Conservation (phyloP, 192 early-diverging fungal genomes). For the Coemansia sp. region DNA sequence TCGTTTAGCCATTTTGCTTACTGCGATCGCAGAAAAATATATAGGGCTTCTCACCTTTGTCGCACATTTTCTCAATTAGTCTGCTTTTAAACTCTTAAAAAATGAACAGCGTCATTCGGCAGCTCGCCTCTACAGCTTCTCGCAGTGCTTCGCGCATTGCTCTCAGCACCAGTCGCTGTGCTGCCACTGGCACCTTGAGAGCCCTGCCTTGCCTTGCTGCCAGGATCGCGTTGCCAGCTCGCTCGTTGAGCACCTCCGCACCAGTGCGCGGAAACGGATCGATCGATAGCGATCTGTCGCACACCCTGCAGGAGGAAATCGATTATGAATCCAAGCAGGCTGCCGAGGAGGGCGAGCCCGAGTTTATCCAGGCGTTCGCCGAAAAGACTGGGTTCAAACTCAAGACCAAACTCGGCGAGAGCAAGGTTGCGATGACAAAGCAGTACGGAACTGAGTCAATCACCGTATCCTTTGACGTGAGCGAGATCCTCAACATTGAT, state of each 20-base stretch:
- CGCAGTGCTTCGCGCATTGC: conserved; percentile 2
- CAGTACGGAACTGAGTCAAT: conserved; percentile 92
- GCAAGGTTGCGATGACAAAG: conserved; percentile 78
- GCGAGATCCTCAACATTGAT: conserved; percentile 78
- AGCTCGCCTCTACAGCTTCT: conserved; percentile 18
- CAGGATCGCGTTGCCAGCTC: conserved; percentile 10
- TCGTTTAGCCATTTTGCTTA: background rate
- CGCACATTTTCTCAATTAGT: background rate
- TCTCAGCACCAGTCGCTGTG: conserved; percentile 5
- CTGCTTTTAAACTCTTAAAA: conserved; percentile 2
- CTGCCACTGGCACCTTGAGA: background rate
- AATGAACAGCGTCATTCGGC: conserved; percentile 34
- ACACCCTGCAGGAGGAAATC: conserved; percentile 74
- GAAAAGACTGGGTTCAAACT: conserved; percentile 70
- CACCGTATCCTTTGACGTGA: conserved; percentile 83
- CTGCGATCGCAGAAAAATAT: conserved; percentile 8
- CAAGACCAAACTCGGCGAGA: conserved; percentile 74
- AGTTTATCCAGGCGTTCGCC: conserved; percentile 76
- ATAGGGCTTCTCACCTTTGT: background rate
- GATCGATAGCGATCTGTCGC: conserved; percentile 70
- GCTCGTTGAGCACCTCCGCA: conserved; percentile 40
- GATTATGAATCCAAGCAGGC: conserved; percentile 69
- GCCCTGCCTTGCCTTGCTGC: background rate
- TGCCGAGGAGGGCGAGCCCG: conserved; percentile 59
- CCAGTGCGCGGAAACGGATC: conserved; percentile 34